Percentiles rank a stretch among this genome's conserved stretches.
Evolutionary conservation across 2,329 filamentous ascomycete species (phyloP).

Genomic region (Colletotrichum sublineola): DNA sequence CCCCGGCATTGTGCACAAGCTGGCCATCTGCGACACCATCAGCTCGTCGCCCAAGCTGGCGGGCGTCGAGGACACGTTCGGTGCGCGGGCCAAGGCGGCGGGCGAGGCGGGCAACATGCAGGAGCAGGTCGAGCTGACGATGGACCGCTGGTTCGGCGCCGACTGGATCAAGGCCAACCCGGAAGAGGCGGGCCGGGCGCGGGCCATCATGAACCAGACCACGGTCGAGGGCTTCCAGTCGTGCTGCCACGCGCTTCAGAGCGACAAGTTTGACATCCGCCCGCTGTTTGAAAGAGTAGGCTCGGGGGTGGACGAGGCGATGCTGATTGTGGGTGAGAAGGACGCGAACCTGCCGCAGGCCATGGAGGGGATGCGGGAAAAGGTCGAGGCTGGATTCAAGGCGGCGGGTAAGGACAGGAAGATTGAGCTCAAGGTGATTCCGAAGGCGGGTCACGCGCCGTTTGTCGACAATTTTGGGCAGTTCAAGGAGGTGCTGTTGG

Average conservation of each 20-base stretch:
- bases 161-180: constrained; percentile 53
- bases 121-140: constrained; percentile 48
- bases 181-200: constrained; percentile 53
- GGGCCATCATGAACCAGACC: constrained; percentile 53
- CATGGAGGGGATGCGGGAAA: constrained; percentile 55
- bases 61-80: constrained; percentile 54
- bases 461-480: constrained; percentile 54
- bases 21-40: constrained; percentile 58
- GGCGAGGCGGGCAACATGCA: constrained; percentile 51
- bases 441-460: constrained; percentile 54
- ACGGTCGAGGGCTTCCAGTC: constrained; percentile 57
- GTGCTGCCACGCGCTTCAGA: constrained; percentile 55
- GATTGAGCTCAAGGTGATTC: constrained; percentile 53
- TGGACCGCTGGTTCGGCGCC: constrained; percentile 58
- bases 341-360: constrained; percentile 56
- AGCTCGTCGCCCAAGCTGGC: constrained; percentile 54
- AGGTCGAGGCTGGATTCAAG: constrained; percentile 52
- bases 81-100: constrained; percentile 51
- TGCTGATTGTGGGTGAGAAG: constrained; percentile 57
- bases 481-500: constrained; percentile 48
- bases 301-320: constrained; percentile 50
- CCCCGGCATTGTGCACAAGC: constrained; percentile 53
- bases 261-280: constrained; percentile 54
- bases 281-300: constrained; percentile 53
- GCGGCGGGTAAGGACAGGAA: constrained; percentile 45